phyloP scores from a whole-genome alignment of 2,329 filamentous ascomycete species.

The Microdochium nivale region DNA sequence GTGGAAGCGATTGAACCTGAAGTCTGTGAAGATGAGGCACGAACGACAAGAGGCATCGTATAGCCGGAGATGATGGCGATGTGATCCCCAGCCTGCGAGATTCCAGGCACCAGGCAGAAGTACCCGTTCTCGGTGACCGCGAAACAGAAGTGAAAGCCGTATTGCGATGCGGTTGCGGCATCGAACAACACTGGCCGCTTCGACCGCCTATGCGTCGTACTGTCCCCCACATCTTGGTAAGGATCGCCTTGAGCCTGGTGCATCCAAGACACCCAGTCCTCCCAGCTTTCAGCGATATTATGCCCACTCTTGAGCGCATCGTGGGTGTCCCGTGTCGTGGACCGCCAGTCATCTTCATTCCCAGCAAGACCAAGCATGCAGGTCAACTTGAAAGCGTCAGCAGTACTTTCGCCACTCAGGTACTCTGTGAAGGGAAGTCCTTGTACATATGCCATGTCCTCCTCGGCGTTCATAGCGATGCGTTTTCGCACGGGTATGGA shows the following conservation, averaged over 20 bases:
- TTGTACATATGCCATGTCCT: conserved; percentile 3
- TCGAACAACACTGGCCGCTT: background rate
- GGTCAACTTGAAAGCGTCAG: background rate
- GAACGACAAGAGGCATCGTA: conserved; percentile 4
- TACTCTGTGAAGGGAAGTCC: background rate
- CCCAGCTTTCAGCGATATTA: background rate
- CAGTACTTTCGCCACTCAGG: background rate
- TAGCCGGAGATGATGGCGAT: conserved; percentile 11
- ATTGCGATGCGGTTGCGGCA: conserved; percentile 1
- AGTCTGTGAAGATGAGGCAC: conserved; percentile 2
- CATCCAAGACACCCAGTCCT: background rate
- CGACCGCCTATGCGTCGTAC: background rate
- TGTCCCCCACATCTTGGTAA: background rate
- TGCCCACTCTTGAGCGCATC: background rate
- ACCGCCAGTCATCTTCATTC: too few relatives aligned
- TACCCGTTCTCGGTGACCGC: conserved; percentile 12
- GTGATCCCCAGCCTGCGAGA: conserved; percentile 6
- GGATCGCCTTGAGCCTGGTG: background rate
- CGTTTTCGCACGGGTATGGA: background rate
- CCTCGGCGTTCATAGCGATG: background rate
- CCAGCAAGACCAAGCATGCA: background rate
- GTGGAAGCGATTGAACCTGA: background rate
- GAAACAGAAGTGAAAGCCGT: conserved; percentile 9
- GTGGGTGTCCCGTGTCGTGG: background rate
- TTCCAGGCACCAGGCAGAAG: conserved; percentile 12